Evolutionary conservation across 495 filamentous ascomycete genomes (phyloP), one percentile per base, ranked within the genome.

Genomic region (Echria macrotheca): DNA sequence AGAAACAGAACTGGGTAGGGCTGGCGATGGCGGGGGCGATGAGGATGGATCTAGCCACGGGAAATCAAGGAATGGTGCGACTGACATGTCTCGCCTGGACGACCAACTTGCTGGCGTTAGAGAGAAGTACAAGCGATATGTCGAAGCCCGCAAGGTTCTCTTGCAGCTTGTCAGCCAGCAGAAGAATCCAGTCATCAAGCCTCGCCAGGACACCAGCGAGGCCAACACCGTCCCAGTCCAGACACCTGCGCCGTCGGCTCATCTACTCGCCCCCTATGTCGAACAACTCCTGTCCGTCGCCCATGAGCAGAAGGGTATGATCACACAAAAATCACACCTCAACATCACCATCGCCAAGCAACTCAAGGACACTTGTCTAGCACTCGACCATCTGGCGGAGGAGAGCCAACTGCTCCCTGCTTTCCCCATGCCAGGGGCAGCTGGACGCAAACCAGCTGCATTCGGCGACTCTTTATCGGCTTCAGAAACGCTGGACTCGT

Each of bases 331-430:
- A 39, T 75, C 78, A 5, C 81, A 86, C 55, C 55, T 87, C 36
- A 72, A 77, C 28, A 71, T 68, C 8, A 59, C 75, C 22, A 68
- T 89, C 12, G 60, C 73, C 2, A 81, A 77, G 53, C 80, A 86
- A 47, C 73, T 80, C 43, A 72, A 74, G 15, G 80, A 80, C 2
- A 73, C 74, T 7, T 69, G 74, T 31, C 76, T 80, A 46, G 60
- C 65, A 0, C 65, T 87, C 9, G 75, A 79, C 40, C 82, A 80
- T 25, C 64, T 87, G 1, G 71, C 73, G 10, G 80, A 87, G 26
- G 85, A 89, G 52, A 86, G 82, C 55, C 82, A 86, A 46, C 70
- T 89, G 4, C 73, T 87, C 1, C 81, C 78, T 0, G 71, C 75
- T 31, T 80, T 85, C 46, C 81, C 83, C 1, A 60, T 79, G 36